Evolutionary conservation across 768 basidiomycete genomes (phyloP).

Genomic region (Suillus alpinus): DNA sequence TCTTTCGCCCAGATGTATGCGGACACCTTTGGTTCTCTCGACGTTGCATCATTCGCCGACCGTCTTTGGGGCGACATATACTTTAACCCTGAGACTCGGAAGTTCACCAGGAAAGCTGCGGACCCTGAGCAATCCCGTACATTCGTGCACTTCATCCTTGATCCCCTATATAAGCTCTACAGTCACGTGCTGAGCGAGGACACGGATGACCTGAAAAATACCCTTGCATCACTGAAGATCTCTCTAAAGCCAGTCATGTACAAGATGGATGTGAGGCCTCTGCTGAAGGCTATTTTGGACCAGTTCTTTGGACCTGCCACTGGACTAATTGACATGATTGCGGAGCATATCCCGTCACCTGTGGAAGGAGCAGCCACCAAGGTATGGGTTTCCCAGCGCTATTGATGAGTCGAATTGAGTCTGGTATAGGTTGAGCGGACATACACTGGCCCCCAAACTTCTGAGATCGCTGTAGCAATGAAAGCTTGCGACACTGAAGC

Average conservation of each 20-base stretch:
- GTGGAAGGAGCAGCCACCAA: conserved; percentile 55
- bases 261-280: conserved; percentile 97
- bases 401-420: background rate
- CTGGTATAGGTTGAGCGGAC: conserved; percentile 66
- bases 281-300: conserved; percentile 88
- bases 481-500: conserved; percentile 78
- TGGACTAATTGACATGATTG: conserved; percentile 91
- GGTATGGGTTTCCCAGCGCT: conserved; percentile 35
- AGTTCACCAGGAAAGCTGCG: conserved; percentile 82
- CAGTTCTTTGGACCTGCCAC: conserved; percentile 94
- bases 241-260: conserved; percentile 88
- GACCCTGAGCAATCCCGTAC: conserved; percentile 79
- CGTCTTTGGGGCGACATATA: conserved; percentile 99
- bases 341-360: conserved; percentile 87
- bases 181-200: conserved; percentile 94
- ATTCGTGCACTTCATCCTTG: conserved; percentile 95
- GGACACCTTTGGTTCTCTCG: conserved; percentile 83
- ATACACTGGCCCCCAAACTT: conserved; percentile 86
- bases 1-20: conserved; percentile 98
- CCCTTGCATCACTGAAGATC: conserved; percentile 76
- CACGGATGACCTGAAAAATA: conserved; percentile 80
- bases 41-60: conserved; percentile 82
- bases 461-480: conserved; percentile 77
- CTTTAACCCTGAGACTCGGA: conserved; percentile 79
- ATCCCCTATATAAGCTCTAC: conserved; percentile 96